A percentile compares a stretch with the other conserved stretches of the same genome.
These are phyloP conservation scores for Apophysomyces elegans DNA, from an alignment of 371 early-diverging fungal genomes.

Conservation along the genomic window DNA sequence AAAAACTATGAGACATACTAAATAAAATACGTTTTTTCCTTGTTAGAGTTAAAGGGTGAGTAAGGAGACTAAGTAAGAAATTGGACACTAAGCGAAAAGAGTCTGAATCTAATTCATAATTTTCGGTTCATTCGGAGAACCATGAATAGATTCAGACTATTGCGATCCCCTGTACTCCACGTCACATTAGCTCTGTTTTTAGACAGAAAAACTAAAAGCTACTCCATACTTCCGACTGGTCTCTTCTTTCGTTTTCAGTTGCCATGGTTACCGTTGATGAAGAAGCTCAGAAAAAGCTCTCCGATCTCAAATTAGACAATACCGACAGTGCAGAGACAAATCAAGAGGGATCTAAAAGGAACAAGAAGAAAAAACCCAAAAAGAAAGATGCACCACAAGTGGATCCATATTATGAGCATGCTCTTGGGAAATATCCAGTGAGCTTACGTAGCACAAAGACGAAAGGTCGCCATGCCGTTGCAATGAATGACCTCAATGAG, in stretches of 20 bases:
- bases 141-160: neutral
- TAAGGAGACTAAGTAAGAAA: neutral
- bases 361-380: constrained; percentile 27
- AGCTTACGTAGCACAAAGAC: constrained; percentile 39
- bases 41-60: neutral
- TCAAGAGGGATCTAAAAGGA: constrained; percentile 1
- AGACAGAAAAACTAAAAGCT: neutral
- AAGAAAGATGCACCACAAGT: constrained; percentile 8
- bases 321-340: neutral
- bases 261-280: neutral
- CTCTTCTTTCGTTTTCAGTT: neutral
- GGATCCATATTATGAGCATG: constrained; percentile 25
- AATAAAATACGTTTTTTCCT: too few relatives aligned
- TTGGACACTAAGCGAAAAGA: too few relatives aligned
- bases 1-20: too few relatives aligned
- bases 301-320: neutral
- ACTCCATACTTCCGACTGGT: neutral
- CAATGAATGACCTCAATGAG: constrained; percentile 46
- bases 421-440: constrained; percentile 35
- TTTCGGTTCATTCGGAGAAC: neutral
- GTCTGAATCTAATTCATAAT: neutral
- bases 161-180: neutral
- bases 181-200: neutral
- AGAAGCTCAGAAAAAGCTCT: neutral
- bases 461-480: constrained; percentile 71